Evolutionary conservation across 805 yeast genomes (phyloP), one percentile per base, ranked within the genome.

Genomic region (Lipomyces sp.): DNA sequence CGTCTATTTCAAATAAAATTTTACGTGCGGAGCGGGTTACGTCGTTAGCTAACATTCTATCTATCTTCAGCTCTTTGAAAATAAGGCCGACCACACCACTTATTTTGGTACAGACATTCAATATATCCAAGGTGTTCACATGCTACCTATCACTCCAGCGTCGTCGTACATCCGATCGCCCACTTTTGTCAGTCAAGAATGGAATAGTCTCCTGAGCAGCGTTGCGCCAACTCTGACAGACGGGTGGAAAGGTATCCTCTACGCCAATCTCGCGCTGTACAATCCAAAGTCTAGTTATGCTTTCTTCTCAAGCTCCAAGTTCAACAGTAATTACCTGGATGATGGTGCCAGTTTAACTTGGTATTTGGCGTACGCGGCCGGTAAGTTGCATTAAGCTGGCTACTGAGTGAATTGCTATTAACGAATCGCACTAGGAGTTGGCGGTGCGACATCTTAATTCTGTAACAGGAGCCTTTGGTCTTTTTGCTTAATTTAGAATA

Each of bases 291-390:
- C 82, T 0, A 82, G 96, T 0, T 91, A 86, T 74, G 70, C 78
- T 1, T 92, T 85, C 77, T 91, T 90, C 75, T 75, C 87, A 1
- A 75, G 84, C 42, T 71, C 80, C 4, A 79, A 78, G 63, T 92
- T 90, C 83, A 75, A 80, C 56, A 78, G 80, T n/a, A 73, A 76
- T 2, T 83, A 82, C 70, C 84, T 93, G 58, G 98, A 93, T 73
- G 85, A 85, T 64, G 98, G 98, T 1, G 94, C 92, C 82, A 87
- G 94, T 34, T 80, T 87, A 69, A 89, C 97, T 0, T 92, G 97
- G 96, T 87, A 93, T 11, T 80, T 92, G 69, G 87, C 96, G 0
- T 90, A 85, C 71, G 82, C 90, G 57, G 97, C 73, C 42, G 72
- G 72, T 61, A 35, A 15, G 64, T 50, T 11, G 8, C 54, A 11